Percentiles rank a stretch among this genome's conserved stretches.
Conservation (phyloP, 2,329 filamentous ascomycete species). For the Venturia oleaginea region DNA sequence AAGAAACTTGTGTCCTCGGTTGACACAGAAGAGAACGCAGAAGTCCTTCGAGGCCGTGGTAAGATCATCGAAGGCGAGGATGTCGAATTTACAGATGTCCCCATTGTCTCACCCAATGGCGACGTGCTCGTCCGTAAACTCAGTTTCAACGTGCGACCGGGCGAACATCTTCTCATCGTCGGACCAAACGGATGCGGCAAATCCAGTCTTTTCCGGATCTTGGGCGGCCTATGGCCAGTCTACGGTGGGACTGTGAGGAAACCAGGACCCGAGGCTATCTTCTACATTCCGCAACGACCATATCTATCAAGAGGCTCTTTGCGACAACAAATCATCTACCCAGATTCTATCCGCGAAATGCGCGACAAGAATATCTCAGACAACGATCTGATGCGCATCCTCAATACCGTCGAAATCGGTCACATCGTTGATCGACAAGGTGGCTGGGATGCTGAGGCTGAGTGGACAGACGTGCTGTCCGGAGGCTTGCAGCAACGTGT, state of each 20-base stretch:
- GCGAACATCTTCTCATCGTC: slow-evolving; percentile 87
- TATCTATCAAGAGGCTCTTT: slow-evolving; percentile 86
- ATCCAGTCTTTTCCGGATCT: slow-evolving; percentile 88
- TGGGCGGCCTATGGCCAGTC: slow-evolving; percentile 94
- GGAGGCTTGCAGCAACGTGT: slow-evolving; percentile 91
- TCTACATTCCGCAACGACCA: slow-evolving; percentile 94
- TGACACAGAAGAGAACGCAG: slow-evolving; percentile 70
- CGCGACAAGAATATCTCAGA: slow-evolving; percentile 76
- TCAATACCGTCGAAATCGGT: slow-evolving; percentile 73
- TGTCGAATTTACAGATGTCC: slow-evolving; percentile 80
- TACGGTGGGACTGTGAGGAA: slow-evolving; percentile 92
- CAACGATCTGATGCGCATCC: slow-evolving; percentile 64
- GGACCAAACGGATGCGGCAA: slow-evolving; percentile 97
- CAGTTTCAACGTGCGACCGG: slow-evolving; percentile 76
- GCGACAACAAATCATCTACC: slow-evolving; percentile 96
- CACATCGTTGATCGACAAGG: slow-evolving; percentile 69
- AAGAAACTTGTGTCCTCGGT: slow-evolving; percentile 93
- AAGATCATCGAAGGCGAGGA: slow-evolving; percentile 71
- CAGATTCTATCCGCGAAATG: slow-evolving; percentile 81
- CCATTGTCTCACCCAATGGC: slow-evolving; percentile 93
- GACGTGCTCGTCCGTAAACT: slow-evolving; percentile 81
- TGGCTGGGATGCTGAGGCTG: slow-evolving; percentile 88
- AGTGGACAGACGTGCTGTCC: slow-evolving; percentile 92
- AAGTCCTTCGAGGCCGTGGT: slow-evolving; percentile 73
- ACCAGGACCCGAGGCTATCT: slow-evolving; percentile 85